Base-by-base conservation (phyloP, 2,329 filamentous ascomycete genomes). In the Nigrospora osmanthi region DNA sequence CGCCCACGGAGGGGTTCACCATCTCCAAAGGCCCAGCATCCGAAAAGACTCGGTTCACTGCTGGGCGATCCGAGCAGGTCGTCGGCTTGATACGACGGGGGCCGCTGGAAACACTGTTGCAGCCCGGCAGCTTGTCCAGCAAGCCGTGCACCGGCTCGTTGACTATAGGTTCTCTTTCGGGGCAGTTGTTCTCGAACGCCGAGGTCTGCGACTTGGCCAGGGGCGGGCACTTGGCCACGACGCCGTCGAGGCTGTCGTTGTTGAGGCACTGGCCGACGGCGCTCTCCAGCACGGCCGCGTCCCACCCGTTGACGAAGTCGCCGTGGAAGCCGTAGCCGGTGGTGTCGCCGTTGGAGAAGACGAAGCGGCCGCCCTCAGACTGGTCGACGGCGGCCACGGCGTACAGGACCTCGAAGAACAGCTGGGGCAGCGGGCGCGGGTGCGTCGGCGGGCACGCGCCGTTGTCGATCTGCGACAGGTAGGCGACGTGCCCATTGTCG, bases 401-500 rank as follows among this genome's bases (percentile, higher is more conserved):
- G 49, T 66, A 70, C 39, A 59, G 51, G 28, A 65, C 58, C 53
- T 70, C 67, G 47, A 61, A 58, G 56, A 71, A 71, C 17, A 70
- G 45, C 38, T 66, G 66, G 6, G 64, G 60, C 10, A 70, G 48
- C 43, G 78, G 75, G 11, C 63, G 67, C 1, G 75, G 76, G 46
- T 59, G 60, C 38, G 47, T 56, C 16, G 64, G 60, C 6, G 67
- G 67, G 48, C 68, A 70, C 17, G 64, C 55, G 14, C 68, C 68
- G 33, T 67, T 64, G 49, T 70, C 67, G 28, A 62, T 58, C 30
- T 52, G 52, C 12, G 50, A 58, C 43, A 65, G 53, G 46, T 70
- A 67, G 0, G 64, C 65, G 5, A 70, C 64, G 46, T 69, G 67
- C 16, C 57, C 63, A 40, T 66, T 60, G 51, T 70, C 65, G 2